These are phyloP conservation scores for Begonia fuchsioides DNA, from an alignment of 306 rosid genomes.

Conservation along the genomic window DNA sequence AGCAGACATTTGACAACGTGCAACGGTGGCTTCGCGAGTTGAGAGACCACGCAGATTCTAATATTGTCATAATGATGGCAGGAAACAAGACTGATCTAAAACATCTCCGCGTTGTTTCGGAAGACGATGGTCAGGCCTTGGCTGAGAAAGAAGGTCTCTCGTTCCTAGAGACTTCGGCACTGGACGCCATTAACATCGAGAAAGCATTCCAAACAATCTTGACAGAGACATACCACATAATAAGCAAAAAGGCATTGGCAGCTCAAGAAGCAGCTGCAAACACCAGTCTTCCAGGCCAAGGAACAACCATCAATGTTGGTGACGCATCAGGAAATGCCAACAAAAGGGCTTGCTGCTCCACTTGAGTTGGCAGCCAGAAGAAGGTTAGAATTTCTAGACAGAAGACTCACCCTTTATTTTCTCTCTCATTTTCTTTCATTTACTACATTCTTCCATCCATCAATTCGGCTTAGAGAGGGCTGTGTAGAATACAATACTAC, in stretches of 20 bases:
- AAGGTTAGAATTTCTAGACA: too few relatives aligned
- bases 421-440: too few relatives aligned
- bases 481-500: too few relatives aligned
- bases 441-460: too few relatives aligned
- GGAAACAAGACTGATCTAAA: slow-evolving; percentile 48
- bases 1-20: too few relatives aligned
- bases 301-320: slow-evolving; percentile 52
- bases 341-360: too few relatives aligned
- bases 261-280: slow-evolving; percentile 51
- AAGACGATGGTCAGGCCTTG: slow-evolving; percentile 40
- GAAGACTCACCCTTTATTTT: too few relatives aligned
- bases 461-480: too few relatives aligned
- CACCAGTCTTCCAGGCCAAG: slow-evolving; percentile 59
- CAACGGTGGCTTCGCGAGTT: too few relatives aligned
- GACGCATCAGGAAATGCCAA: slow-evolving; percentile 36
- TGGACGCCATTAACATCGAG: slow-evolving; percentile 51
- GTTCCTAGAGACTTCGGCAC: too few relatives aligned
- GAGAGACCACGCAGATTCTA: too few relatives aligned
- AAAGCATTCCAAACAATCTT: slow-evolving; percentile 57
- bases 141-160: slow-evolving; percentile 60
- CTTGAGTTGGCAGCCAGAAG: too few relatives aligned
- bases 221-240: slow-evolving; percentile 52
- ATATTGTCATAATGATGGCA: slow-evolving; percentile 55
- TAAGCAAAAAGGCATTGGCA: slow-evolving; percentile 55
- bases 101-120: slow-evolving; percentile 48